phyloP scores from a whole-genome alignment of 2,329 filamentous ascomycete species.

The Colletotrichum neosansevieriae region DNA sequence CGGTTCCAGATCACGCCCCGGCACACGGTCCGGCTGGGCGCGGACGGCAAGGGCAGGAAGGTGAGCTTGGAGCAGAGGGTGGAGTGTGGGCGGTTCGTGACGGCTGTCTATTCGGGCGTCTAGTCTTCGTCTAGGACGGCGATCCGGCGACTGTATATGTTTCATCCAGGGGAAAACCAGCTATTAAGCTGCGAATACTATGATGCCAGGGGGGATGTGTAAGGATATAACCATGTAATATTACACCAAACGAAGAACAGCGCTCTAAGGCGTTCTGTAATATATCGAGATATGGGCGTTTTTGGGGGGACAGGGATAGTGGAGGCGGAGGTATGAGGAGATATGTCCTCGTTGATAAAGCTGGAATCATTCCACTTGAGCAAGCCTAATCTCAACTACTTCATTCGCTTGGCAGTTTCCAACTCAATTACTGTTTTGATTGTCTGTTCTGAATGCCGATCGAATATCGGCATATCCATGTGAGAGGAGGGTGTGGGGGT shows the following conservation, averaged over 20 bases:
- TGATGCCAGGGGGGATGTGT: not conserved
- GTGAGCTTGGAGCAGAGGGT: slow-evolving; percentile 87
- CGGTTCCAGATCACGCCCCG: slow-evolving; percentile 85
- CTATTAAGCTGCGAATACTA: slow-evolving; percentile 4
- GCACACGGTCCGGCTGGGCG: slow-evolving; percentile 74
- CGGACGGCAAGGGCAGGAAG: slow-evolving; percentile 71
- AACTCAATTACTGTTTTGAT: not conserved
- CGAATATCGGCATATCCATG: not conserved
- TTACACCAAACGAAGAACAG: not conserved
- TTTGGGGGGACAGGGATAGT: not conserved
- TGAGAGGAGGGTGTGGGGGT: not conserved
- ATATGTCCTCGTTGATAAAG: not conserved
- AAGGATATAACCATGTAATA: slow-evolving; percentile 36
- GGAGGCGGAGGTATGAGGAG: not conserved
- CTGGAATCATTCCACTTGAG: not conserved
- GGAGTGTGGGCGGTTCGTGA: slow-evolving; percentile 86
- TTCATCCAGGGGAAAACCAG: not conserved
- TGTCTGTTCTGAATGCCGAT: not conserved
- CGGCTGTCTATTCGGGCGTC: slow-evolving; percentile 81
- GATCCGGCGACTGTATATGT: slow-evolving; percentile 21
- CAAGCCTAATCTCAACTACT: not conserved
- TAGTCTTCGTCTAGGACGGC: slow-evolving; percentile 43
- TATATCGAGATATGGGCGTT: not conserved
- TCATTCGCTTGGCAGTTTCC: not conserved
- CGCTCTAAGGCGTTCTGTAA: not conserved